These are phyloP conservation scores for Paralagenidium karlingii DNA, from an alignment of 352 stramenopile genomes.

Conservation along the genomic window DNA sequence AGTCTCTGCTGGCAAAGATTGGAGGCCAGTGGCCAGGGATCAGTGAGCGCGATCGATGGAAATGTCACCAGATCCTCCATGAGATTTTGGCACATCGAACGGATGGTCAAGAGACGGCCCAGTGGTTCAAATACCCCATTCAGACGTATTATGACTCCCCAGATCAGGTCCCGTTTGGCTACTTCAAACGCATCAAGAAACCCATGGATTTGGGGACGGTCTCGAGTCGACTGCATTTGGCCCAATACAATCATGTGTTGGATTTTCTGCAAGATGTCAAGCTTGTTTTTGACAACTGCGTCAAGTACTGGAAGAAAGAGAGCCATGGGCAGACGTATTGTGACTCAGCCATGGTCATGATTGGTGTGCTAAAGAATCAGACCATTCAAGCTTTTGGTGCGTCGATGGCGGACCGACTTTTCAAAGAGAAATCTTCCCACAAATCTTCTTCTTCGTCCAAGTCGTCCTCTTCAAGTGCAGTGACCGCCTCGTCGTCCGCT, in stretches of 20 bases:
- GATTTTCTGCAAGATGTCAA: constrained; percentile 52
- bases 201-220: constrained; percentile 80
- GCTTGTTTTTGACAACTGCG: constrained; percentile 80
- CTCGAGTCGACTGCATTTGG: constrained; percentile 51
- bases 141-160: constrained; percentile 75
- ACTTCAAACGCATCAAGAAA: constrained; percentile 64
- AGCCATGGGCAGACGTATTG: constrained; percentile 70
- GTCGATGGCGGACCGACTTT: constrained; percentile 10
- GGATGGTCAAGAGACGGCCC: constrained; percentile 60
- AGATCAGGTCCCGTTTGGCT: constrained; percentile 73
- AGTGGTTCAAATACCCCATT: constrained; percentile 83
- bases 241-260: constrained; percentile 37
- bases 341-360: constrained; percentile 49
- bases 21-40: constrained; percentile 52
- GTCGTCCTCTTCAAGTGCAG: background rate
- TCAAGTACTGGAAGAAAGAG: constrained; percentile 67
- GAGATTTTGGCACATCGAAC: constrained; percentile 63
- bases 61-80: constrained; percentile 74
- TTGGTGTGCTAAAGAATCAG: constrained; percentile 34
- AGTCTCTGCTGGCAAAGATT: constrained; percentile 56
- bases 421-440: constrained; percentile 17
- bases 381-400: constrained; percentile 20
- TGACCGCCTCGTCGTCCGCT: background rate
- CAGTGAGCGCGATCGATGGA: constrained; percentile 47
- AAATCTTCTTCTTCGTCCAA: constrained; percentile 16